Evolutionary conservation across 176 grass and related monocot genomes (phyloP), one percentile per base, ranked within the genome.

Genomic region (Juncus inflexus): DNA sequence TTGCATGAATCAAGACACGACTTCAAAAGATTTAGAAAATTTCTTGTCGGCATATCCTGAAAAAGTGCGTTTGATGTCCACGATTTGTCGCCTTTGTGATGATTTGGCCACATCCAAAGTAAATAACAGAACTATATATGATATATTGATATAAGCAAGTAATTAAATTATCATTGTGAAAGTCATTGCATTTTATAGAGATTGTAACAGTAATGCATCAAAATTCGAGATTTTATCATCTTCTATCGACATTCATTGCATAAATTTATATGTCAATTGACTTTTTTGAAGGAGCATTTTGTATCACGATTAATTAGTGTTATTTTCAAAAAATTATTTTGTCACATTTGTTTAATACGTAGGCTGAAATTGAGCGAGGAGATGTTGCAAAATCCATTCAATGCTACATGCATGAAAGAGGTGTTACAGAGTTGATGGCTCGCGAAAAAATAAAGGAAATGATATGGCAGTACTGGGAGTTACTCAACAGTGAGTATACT

Each of bases 41-140:
- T 70, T 76, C 42, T 58, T 45, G n/a, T 9, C 28, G 9, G 42
- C 40, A 53, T 55, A 74, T 50, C 45, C 56, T 3, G 36, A 68
- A 1, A 49, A 61, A 19, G 2, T 63, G 6, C 45, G 7, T 13
- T 16, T 35, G 2, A 69, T 70, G 2, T 70, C 47, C 9, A 70
- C 63, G 6, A 61, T 61, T 57, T 3, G 13, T n/a, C 36, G 79
- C 2, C 64, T 81, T 19, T 70, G 55, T 35, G 37, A 75, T 4
- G 79, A 81, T 36, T 63, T 81, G 4, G 72, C 9, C 37, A 81
- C 78, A 3, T 75, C 52, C 6, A 74, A 10, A 41, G 69, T 67
- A 67, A 12, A 62, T 39, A 3, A 37, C 7, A 3, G 14, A 8
- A 50, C 47, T 49, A 50, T 28, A 28, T 28, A 28, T 28, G 19